phyloP scores from a whole-genome alignment of 352 stramenopile species.

The Globisporangium camurandrum region DNA sequence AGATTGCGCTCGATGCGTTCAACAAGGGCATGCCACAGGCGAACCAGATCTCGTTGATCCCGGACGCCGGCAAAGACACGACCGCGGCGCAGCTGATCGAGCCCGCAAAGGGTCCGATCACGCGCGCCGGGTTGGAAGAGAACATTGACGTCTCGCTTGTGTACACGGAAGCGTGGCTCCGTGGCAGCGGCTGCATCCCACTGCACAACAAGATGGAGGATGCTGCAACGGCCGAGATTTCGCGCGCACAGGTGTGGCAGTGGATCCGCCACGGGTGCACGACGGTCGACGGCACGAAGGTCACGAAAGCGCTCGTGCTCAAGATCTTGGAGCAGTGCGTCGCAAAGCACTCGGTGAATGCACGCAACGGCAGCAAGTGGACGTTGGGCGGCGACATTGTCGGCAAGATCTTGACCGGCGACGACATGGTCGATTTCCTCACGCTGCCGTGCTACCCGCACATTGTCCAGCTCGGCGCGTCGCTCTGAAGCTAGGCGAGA shows the following conservation, averaged over 20 bases:
- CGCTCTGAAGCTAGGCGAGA: constrained; percentile 62
- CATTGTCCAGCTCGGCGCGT: constrained; percentile 62
- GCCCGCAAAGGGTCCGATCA: constrained; percentile 59
- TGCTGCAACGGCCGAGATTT: constrained; percentile 93
- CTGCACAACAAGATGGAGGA: too few relatives aligned
- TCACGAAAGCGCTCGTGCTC: constrained; percentile 63
- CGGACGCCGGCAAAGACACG: neutral
- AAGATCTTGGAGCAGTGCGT: constrained; percentile 61
- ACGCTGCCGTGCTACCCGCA: constrained; percentile 79
- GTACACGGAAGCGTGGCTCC: constrained; percentile 90
- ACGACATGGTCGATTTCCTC: constrained; percentile 78
- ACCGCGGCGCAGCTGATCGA: constrained; percentile 38
- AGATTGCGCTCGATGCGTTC: constrained; percentile 33
- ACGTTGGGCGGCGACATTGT: constrained; percentile 51
- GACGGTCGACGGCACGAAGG: constrained; percentile 52
- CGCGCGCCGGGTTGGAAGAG: constrained; percentile 62
- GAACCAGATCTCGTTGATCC: neutral
- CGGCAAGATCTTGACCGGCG: constrained; percentile 59
- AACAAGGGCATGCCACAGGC: constrained; percentile 2
- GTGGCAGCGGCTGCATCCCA: constrained; percentile 87
- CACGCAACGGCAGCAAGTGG: constrained; percentile 52
- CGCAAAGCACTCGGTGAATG: constrained; percentile 39
- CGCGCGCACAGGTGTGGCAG: constrained; percentile 89
- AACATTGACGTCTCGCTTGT: constrained; percentile 86
- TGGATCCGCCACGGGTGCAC: constrained; percentile 61